Evolutionary conservation across 306 rosid genomes (phyloP), one percentile per base, ranked within the genome.

Genomic region (Vachellia collinsii): DNA sequence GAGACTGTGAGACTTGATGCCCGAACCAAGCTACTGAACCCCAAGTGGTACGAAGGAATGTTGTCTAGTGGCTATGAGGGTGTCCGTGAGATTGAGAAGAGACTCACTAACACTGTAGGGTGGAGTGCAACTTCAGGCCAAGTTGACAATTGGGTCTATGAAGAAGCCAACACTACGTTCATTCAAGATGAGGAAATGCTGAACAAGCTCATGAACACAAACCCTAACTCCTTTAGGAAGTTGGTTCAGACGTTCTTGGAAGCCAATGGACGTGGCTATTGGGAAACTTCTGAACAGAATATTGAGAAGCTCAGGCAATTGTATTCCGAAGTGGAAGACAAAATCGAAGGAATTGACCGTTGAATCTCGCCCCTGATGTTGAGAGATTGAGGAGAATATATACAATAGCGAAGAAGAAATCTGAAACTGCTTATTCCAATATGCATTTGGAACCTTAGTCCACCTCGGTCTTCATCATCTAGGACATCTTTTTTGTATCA

Each of bases 41-140:
- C 99, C 11, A 95, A 95, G 81, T 95, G 99, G 99, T 95, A 95
- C 14, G 99, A 95, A 85, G 99, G 98, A 79, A 95, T 95, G 99
- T 41, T 95, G 84, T 90, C 98, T 3, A 90, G 85, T 10, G 99
- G 99, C 16, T 95, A 95, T 1, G 99, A 95, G 84, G 99, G 99
- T 36, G 99, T 91, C 22, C 97, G 98, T 0, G 99, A 95, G 72
- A 95, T 95, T 7, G 99, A 95, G 87, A 95, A 95, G 90, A 90
- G 98, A 65, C 97, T 95, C 9, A 92, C 98, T 0, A 95, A 95
- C 76, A 95, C 99, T 11, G 99, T 95, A 1, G 99, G 99, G 63
- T 95, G 99, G 99, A 95, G 98, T 91, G 99, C 98, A 58, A 95
- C 99, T 59, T 95, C 99, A 34, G 99, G 99, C 22, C 99, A 95